phyloP scores from a whole-genome alignment of 1,284 basidiomycete species.

The Golubevia sp. region DNA sequence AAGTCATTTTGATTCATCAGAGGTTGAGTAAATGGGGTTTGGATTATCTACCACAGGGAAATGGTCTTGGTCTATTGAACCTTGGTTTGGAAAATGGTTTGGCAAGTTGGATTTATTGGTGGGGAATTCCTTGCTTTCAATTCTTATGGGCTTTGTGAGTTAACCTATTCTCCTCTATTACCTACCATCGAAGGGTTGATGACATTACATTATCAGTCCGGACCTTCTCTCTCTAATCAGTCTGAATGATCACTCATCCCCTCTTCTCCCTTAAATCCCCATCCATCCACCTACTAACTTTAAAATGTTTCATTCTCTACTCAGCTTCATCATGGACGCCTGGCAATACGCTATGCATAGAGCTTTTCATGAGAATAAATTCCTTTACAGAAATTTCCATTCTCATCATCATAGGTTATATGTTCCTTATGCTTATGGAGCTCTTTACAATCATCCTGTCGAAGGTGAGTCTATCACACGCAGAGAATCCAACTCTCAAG shows the following conservation, averaged over 20 bases:
- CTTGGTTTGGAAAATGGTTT: constrained; percentile 8
- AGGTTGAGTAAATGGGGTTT: too few species aligned
- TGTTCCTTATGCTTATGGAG: constrained; percentile 59
- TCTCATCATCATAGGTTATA: constrained; percentile 61
- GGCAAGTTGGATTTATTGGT: constrained; percentile 56
- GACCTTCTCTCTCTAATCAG: background rate
- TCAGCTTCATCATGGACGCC: constrained; percentile 55
- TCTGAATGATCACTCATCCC: background rate
- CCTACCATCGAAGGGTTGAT: too few species aligned
- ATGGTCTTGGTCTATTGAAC: too few species aligned
- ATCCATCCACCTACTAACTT: too few species aligned
- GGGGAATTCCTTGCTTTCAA: constrained; percentile 53
- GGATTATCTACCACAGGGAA: too few species aligned
- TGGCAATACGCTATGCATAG: constrained; percentile 58
- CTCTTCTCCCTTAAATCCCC: background rate
- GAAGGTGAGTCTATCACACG: constrained; percentile 22
- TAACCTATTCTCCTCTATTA: too few species aligned
- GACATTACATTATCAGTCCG: background rate
- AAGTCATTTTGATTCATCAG: too few species aligned
- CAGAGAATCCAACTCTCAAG: too few species aligned
- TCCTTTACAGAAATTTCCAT: constrained; percentile 56
- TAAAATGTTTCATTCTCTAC: too few species aligned
- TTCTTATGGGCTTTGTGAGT: constrained; percentile 51
- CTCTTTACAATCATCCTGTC: constrained; percentile 60
- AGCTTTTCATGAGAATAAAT: constrained; percentile 54